Base-by-base conservation (phyloP, 2,329 filamentous ascomycete genomes). In the Cladosporium austrohemisphaericum region DNA sequence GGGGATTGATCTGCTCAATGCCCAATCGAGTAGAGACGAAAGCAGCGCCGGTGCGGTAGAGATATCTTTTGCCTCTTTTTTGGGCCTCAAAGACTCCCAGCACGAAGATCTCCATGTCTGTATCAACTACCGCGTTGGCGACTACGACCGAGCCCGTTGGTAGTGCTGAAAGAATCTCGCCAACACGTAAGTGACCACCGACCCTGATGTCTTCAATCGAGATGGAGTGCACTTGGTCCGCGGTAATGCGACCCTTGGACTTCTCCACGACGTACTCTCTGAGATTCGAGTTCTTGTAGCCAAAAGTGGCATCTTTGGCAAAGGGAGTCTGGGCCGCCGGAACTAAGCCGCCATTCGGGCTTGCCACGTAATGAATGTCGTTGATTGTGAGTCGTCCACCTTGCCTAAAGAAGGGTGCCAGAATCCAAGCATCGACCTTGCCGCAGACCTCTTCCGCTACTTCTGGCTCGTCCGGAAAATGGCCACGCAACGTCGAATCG, bases 331-430 rank as follows among this genome's bases (percentile, higher is more conserved):
- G 65, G 0, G 71, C 74, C 0, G 78, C 76, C 0, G 79, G 76
- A 0, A 79, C 71, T 2, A 79, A 55, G 1, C 55, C 57, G 1
- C 73, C 71, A 0, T 72, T 72, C 36, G 81, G 77, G 10, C 38
- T 31, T 1, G 72, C 71, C 6, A 82, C 78, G 50, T 81, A 82
- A 57, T 82, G 78, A 1, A 81, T 70, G 57, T 82, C 75, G 22
- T 75, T 59, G 11, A 81, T 78, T 0, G 79, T 83, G 35, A 76
- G 77, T 2, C 79, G 61, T 0, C 79, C 79, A 5, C 79, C 80
- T 55, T 83, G 78, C 3, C 75, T 66, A 59, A 83, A 83, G 61
- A 81, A 81, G 0, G 79, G 79, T 0, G 77, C 77, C 0, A 83
- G 64, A 1, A 82, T 66, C 71, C 77, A 78, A 0, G 72, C 76